Percentiles rank a stretch among this genome's conserved stretches.
Evolutionary conservation across 176 grass and related monocot genomes (phyloP).

Genomic region (Lolium rigidum): DNA sequence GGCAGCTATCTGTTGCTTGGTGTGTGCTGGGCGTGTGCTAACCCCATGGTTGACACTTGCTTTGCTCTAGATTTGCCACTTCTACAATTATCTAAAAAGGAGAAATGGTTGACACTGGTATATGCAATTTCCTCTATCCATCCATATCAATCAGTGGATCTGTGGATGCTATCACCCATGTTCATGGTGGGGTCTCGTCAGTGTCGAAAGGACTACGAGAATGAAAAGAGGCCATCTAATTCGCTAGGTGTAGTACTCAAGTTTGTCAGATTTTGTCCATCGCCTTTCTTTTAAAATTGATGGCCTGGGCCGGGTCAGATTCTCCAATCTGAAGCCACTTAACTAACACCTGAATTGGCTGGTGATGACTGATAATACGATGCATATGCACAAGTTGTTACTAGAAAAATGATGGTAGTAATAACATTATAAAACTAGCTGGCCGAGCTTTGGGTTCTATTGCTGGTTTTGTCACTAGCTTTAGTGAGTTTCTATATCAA

Average conservation of each 20-base stretch:
- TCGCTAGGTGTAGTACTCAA: background rate
- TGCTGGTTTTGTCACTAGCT: background rate
- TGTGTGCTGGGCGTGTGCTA: too few species aligned
- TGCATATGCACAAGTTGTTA: background rate
- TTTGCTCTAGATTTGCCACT: too few species aligned
- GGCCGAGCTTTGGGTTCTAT: background rate
- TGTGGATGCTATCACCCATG: background rate
- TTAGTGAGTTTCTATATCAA: background rate
- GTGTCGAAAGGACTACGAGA: slow-evolving; percentile 12
- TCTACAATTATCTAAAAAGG: too few species aligned
- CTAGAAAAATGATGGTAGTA: background rate
- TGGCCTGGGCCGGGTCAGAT: slow-evolving; percentile 6
- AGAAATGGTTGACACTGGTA: too few species aligned
- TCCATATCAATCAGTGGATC: background rate
- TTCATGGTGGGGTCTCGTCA: slow-evolving; percentile 25
- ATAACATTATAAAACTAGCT: background rate
- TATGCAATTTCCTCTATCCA: too few species aligned
- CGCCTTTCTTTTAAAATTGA: slow-evolving; percentile 14
- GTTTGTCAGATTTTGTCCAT: background rate
- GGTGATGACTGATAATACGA: background rate
- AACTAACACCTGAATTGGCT: background rate
- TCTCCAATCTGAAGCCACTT: background rate
- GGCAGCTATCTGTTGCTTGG: too few species aligned
- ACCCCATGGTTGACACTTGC: too few species aligned
- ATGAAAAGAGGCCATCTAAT: too few species aligned